Evolutionary conservation across 2,329 filamentous ascomycete genomes (phyloP).

Genomic region (Pseudocercospora pini-densiflorae): DNA sequence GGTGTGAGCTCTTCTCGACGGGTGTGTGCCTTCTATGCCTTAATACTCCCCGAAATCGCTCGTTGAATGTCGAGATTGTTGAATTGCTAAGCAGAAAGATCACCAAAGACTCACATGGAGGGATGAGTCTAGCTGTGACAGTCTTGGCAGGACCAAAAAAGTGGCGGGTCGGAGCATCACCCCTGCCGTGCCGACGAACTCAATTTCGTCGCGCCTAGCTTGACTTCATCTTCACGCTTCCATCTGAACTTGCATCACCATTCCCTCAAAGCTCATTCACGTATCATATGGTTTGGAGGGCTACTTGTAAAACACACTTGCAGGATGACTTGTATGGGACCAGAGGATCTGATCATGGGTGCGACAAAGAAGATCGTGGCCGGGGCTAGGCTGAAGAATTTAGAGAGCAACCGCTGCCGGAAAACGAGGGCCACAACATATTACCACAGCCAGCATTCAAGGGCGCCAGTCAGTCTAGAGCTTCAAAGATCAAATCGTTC

Average conservation of each 20-base stretch:
- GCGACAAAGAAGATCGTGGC: no score
- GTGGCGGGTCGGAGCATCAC: constrained; percentile 3
- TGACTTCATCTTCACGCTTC: neutral
- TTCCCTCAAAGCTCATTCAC: neutral
- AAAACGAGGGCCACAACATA: no score
- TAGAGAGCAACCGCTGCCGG: no score
- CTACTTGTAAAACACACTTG: no score
- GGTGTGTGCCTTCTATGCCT: neutral
- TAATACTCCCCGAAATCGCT: neutral
- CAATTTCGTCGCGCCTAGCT: neutral
- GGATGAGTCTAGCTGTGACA: constrained; percentile 7
- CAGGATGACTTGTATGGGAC: no score
- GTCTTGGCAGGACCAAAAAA: constrained; percentile 5
- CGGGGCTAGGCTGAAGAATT: no score
- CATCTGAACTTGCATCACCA: neutral
- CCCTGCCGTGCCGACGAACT: neutral
- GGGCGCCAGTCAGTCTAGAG: no score
- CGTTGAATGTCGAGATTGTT: neutral
- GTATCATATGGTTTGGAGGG: neutral
- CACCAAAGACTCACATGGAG: neutral
- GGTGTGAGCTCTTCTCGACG: neutral
- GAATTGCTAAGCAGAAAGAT: neutral
- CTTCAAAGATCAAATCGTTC: no score
- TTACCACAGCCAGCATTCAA: no score
- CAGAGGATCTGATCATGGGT: no score